phyloP scores from a whole-genome alignment of 176 grass and related monocot genomes.

The Bromus sterilis region DNA sequence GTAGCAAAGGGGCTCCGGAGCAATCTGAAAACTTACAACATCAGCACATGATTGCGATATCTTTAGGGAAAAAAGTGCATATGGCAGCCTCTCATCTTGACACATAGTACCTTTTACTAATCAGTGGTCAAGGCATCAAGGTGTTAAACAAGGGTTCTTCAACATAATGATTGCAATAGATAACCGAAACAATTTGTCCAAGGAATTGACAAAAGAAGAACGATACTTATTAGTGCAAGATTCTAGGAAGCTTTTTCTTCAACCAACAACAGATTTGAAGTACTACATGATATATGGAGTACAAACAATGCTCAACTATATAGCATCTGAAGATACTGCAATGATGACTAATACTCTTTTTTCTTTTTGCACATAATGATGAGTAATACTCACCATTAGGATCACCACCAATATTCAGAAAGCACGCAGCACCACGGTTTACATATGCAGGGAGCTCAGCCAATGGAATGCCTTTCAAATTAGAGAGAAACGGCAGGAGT shows the following conservation, averaged over 20 bases:
- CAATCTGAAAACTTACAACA: slow-evolving; percentile 56
- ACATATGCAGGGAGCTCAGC: slow-evolving; percentile 65
- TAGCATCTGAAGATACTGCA: slow-evolving; percentile 10
- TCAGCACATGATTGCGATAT: not conserved
- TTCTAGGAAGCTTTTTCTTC: not conserved
- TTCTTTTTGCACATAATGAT: too few relatives aligned
- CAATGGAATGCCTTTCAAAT: slow-evolving; percentile 83
- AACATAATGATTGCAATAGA: not conserved
- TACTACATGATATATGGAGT: not conserved
- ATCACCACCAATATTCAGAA: slow-evolving; percentile 77
- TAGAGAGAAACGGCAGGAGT: slow-evolving; percentile 83
- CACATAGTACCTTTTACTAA: not conserved
- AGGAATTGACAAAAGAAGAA: not conserved
- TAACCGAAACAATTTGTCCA: not conserved
- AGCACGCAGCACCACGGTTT: slow-evolving; percentile 73
- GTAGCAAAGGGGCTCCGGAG: slow-evolving; percentile 68
- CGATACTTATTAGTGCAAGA: not conserved
- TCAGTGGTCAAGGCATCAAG: not conserved
- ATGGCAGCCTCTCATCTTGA: not conserved
- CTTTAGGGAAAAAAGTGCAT: not conserved
- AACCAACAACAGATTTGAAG: slow-evolving; percentile 10
- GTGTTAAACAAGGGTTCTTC: not conserved
- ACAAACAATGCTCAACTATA: not conserved
- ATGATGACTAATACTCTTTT: slow-evolving; percentile 29
- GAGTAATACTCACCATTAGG: slow-evolving; percentile 42